Base-by-base conservation (phyloP, 2,329 filamentous ascomycete species). In the Onygenales sp. region DNA sequence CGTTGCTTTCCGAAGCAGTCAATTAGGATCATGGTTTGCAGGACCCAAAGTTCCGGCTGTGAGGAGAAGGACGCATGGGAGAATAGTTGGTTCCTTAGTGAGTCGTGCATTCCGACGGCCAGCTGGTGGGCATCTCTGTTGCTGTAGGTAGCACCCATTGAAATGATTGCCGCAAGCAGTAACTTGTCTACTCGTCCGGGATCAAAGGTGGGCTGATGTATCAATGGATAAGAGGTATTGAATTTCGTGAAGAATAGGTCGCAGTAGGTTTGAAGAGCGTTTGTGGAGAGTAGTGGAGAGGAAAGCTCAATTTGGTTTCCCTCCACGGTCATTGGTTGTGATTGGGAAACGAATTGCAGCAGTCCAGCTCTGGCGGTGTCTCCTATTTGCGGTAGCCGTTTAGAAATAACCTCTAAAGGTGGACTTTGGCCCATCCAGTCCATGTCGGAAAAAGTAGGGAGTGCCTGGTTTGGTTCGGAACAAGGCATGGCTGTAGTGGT, bases 1-100 rank as follows among this genome's bases (percentile, higher is more conserved):
- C 81, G 70, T 39, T 78, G 81, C 62, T 84, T 84, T 2, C 82
- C 82, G 53, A 84, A 84, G 57, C 81, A 84, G 57, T 84, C 82
- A 0, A 84, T 80, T 0, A 85, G 66, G 7, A 85, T 65, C 36
- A 84, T 82, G 0, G 79, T 79, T 55, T 84, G 80, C 0, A 84
- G 59, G 0, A 82, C 75, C 81, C 81, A 84, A 0, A 84, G 67
- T 21, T 80, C 74, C 0, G 82, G 81, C n/a, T 76, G 75, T 0
- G 81, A 71, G 0, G 74, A 80, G 61, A 84, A 85, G 0, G 75
- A 75, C 0, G 72, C 67, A 60, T 81, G 78, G 9, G 76, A 75
- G 51, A 84, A 78, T n/a, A 84, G 80, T 43, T 78, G 76, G 6
- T 79, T 77, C 7, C 80, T 72, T 5, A 84, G 71, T 1, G 79